These are phyloP conservation scores for Coffea canephora DNA, from an alignment of 257 asterid species.

Conservation along the genomic window DNA sequence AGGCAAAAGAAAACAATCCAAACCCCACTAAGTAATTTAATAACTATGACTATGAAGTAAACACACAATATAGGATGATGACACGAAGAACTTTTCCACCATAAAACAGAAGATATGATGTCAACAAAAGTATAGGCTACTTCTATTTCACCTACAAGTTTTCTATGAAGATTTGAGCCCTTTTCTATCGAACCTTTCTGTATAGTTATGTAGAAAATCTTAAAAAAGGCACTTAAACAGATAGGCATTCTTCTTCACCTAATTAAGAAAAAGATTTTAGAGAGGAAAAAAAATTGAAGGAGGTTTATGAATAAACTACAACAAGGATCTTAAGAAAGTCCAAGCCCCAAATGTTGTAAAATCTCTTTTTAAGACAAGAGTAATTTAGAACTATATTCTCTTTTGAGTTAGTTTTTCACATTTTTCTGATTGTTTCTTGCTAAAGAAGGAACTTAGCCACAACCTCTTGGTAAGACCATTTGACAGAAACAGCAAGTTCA, in stretches of 20 bases:
- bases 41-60: background rate
- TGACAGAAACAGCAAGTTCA: background rate
- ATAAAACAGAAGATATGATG: background rate
- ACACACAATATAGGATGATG: background rate
- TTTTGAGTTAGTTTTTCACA: too few relatives aligned
- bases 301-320: background rate
- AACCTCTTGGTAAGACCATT: background rate
- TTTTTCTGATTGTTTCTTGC: background rate
- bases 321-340: background rate
- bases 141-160: too few relatives aligned
- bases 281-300: background rate
- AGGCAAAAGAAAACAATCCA: background rate
- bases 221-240: background rate
- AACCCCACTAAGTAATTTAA: background rate
- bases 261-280: background rate
- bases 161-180: background rate
- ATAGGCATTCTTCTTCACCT: background rate
- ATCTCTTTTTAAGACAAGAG: background rate
- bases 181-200: background rate
- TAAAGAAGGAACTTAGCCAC: background rate
- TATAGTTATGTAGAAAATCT: background rate
- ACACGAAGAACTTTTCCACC: background rate
- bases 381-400: background rate
- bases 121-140: background rate
- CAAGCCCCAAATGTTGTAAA: background rate